These are phyloP conservation scores for Daldinia vernicosa DNA, from an alignment of 495 filamentous ascomycete genomes.

Conservation along the genomic window DNA sequence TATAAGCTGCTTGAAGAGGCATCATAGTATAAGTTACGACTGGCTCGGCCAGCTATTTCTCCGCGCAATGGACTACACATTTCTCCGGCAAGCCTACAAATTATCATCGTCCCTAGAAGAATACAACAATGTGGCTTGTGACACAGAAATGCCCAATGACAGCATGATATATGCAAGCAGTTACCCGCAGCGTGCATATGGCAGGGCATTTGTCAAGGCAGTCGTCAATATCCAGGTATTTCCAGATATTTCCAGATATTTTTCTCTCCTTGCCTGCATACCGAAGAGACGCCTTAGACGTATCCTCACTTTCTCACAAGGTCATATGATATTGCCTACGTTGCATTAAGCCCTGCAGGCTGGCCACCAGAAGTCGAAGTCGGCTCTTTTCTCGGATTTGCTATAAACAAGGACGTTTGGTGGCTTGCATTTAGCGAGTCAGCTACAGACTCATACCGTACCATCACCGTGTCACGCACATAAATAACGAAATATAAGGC, in stretches of 20 bases:
- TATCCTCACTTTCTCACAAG: slow-evolving; percentile 21
- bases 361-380: not conserved
- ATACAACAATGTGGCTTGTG: slow-evolving; percentile 8
- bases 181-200: slow-evolving; percentile 29
- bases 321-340: slow-evolving; percentile 23
- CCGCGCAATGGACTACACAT: not conserved
- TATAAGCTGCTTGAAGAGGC: not conserved
- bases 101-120: slow-evolving; percentile 9
- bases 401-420: slow-evolving; percentile 1
- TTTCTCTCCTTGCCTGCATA: slow-evolving; percentile 6
- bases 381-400: slow-evolving; percentile 30
- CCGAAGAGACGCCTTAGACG: slow-evolving; percentile 13
- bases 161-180: slow-evolving; percentile 22
- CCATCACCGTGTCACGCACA: not conserved
- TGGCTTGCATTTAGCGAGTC: slow-evolving; percentile 5
- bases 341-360: not conserved
- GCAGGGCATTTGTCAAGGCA: slow-evolving; percentile 3
- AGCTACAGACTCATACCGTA: not conserved
- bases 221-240: slow-evolving; percentile 7
- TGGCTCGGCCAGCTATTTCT: not conserved
- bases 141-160: slow-evolving; percentile 18
- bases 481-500: slow-evolving; percentile 1
- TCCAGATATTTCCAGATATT: not conserved
- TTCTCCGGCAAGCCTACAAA: slow-evolving; percentile 5
- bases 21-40: not conserved